Base-by-base conservation (phyloP, 345 rosid species). In the Salix udensis region DNA sequence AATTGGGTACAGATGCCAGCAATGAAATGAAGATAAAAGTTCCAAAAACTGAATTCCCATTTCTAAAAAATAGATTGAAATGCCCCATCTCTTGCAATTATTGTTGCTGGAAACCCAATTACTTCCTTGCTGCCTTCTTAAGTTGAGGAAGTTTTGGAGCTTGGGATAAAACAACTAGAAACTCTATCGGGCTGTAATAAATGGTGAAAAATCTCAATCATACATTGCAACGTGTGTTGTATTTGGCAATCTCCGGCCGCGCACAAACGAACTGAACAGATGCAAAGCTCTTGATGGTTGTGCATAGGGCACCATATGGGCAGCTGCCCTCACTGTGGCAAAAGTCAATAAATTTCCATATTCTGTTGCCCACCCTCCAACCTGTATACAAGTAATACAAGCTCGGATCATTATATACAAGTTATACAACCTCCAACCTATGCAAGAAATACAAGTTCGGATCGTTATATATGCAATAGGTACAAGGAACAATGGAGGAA, bases 221-320 rank as follows among this genome's bases (percentile, higher is more conserved):
- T 82, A 76, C 3, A 88, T 76, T 0, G 90, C 62, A 52, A 85
- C 77, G 21, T 48, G 89, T 0, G 97, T 86, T 50, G 79, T 84
- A 65, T 84, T 87, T 1, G 94, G 98, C 78, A 93, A 77, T 82
- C 91, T 87, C 76, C 85, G 82, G 72, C 94, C 93, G 5, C 65
- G 84, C 11, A 91, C 88, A 73, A 94, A 94, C 40, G 90, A 86
- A 61, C 83, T 86, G 82, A 94, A 94, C 77, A 94, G 81, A 87
- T 90, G 97, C 80, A 94, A 76, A 53, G 97, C 90, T 84, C 94
- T 85, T 75, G 96, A 90, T 60, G 97, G 97, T 72, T 95, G 97
- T 10, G 97, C 86, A 48, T 87, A 91, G 0, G 98, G 98, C 62
- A 95, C 98, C 98, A 95, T 95, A 87, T 95, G 98, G 44, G 97